A percentile compares a stretch with the other conserved stretches of the same genome.
Conservation (phyloP, 306 rosid species). For the Abrus pulchellus region DNA sequence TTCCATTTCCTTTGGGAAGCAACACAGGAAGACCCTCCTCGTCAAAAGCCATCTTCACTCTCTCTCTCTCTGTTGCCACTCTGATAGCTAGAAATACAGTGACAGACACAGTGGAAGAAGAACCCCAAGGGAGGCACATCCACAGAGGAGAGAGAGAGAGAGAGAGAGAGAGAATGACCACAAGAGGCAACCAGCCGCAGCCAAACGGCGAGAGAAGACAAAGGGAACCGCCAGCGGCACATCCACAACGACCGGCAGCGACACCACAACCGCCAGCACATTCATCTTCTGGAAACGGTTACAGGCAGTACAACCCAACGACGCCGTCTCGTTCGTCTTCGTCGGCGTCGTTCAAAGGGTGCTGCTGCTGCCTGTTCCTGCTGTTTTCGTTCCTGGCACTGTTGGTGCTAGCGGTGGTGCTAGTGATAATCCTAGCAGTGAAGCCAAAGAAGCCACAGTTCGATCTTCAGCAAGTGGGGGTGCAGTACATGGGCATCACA, state of each 20-base stretch:
- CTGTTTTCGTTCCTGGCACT: slow-evolving; percentile 90
- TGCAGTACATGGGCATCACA: slow-evolving; percentile 85
- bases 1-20: background rate
- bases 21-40: background rate
- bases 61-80: background rate
- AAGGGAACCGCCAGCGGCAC: slow-evolving; percentile 28
- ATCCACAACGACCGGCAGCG: background rate
- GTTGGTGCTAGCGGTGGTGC: slow-evolving; percentile 70
- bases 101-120: background rate
- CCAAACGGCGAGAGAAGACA: slow-evolving; percentile 36
- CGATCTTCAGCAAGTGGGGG: slow-evolving; percentile 90
- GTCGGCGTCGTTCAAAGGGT: slow-evolving; percentile 83
- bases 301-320: slow-evolving; percentile 52
- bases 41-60: slow-evolving; percentile 14
- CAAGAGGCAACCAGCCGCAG: slow-evolving; percentile 28
- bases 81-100: background rate
- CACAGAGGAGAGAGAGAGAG: background rate
- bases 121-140: background rate
- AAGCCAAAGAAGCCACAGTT: slow-evolving; percentile 95
- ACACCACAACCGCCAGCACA: background rate
- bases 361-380: slow-evolving; percentile 94
- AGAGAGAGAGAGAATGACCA: slow-evolving; percentile 45
- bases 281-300: slow-evolving; percentile 7
- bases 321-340: slow-evolving; percentile 62
- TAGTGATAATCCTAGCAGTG: slow-evolving; percentile 80